Evolutionary conservation across 352 stramenopile species (phyloP).

Genomic region (Globisporangium nodosum): DNA sequence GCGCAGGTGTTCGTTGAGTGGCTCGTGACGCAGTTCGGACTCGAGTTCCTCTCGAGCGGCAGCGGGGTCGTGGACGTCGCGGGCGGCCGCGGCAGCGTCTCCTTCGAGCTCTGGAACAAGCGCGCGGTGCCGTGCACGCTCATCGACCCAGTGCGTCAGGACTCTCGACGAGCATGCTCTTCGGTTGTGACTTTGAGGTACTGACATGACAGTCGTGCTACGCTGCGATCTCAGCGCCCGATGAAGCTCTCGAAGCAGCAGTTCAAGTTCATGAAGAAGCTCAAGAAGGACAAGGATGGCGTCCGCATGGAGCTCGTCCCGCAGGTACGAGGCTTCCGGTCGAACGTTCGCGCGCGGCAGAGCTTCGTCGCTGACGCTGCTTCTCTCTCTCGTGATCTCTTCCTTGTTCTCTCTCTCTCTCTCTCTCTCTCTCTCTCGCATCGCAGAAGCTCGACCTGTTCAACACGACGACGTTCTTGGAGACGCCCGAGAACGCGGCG

Average conservation of each 20-base stretch:
- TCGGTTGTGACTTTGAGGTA: neutral
- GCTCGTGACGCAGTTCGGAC: constrained; percentile 68
- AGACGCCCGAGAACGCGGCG: constrained; percentile 30
- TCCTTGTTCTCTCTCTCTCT: neutral
- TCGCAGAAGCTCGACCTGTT: constrained; percentile 40
- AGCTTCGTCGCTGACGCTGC: neutral
- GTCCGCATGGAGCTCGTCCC: constrained; percentile 32
- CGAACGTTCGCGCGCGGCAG: neutral
- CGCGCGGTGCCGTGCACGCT: constrained; percentile 62
- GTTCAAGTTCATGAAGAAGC: constrained; percentile 67
- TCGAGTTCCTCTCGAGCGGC: constrained; percentile 32
- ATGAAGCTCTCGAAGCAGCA: constrained; percentile 69
- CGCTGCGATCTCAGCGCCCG: constrained; percentile 36
- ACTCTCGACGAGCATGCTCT: neutral
- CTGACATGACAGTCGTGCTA: neutral
- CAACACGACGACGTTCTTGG: constrained; percentile 55
- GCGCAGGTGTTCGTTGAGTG: constrained; percentile 71
- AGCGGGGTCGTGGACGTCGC: constrained; percentile 77
- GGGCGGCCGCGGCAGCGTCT: constrained; percentile 71
- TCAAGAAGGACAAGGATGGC: constrained; percentile 31
- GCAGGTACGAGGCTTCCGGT: constrained; percentile 25
- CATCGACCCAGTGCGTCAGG: constrained; percentile 61
- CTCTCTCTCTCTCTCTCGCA: neutral
- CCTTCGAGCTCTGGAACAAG: constrained; percentile 85
- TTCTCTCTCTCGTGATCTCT: neutral